Percentiles rank a stretch among this genome's conserved stretches.
Evolutionary conservation across 176 grass and related monocot genomes (phyloP).

Genomic region (Oryza glumipatula): DNA sequence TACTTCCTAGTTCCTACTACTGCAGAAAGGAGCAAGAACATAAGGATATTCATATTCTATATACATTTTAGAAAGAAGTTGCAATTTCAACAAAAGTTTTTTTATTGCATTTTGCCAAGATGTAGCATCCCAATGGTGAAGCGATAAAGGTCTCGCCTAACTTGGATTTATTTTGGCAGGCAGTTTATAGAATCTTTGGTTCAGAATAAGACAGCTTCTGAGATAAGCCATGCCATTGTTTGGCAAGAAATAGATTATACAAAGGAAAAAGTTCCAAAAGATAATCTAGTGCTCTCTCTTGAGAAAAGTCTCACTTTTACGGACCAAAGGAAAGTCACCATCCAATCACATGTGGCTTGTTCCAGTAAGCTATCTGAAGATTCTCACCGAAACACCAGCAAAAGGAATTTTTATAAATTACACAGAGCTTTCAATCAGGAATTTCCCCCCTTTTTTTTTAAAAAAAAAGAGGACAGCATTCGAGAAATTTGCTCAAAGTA

Average conservation of each 20-base stretch:
- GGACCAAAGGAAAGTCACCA: background rate
- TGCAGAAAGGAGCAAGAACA: background rate
- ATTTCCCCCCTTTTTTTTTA: background rate
- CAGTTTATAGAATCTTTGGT: background rate
- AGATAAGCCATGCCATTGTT: background rate
- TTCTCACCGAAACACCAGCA: background rate
- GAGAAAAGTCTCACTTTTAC: background rate
- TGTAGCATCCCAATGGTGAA: constrained; percentile 15
- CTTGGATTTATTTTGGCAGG: background rate
- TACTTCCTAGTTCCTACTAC: background rate
- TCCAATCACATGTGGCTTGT: constrained; percentile 18
- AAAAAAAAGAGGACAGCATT: background rate
- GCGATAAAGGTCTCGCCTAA: constrained; percentile 30
- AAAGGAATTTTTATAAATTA: background rate
- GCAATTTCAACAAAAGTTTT: background rate
- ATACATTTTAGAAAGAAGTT: background rate
- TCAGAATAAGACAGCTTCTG: background rate
- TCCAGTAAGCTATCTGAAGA: constrained; percentile 32
- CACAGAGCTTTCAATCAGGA: background rate
- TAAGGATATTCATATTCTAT: constrained; percentile 20
- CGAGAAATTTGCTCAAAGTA: background rate
- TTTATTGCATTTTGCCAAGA: background rate
- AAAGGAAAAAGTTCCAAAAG: background rate
- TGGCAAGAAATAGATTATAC: background rate
- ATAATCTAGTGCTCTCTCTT: background rate